These are phyloP conservation scores for Tricholoma saponaceum DNA, from an alignment of 768 basidiomycete species.

Conservation along the genomic window DNA sequence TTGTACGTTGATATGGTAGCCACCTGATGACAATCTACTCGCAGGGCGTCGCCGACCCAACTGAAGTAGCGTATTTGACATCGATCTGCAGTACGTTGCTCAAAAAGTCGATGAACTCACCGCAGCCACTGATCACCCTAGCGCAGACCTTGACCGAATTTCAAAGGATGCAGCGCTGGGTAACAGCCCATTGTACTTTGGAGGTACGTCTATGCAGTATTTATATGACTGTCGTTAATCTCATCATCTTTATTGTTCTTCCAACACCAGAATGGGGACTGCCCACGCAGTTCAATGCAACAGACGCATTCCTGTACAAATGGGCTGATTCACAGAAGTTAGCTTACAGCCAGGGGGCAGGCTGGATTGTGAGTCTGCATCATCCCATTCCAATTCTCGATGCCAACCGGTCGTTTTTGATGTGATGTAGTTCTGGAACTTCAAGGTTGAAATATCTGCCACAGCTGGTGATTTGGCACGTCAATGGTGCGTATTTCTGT, in stretches of 20 bases:
- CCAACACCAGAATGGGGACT: slow-evolving; percentile 40
- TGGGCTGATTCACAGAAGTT: slow-evolving; percentile 80
- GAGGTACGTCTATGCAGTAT: slow-evolving; percentile 22
- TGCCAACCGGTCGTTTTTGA: neutral
- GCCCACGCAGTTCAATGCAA: slow-evolving; percentile 25
- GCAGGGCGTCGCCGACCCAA: slow-evolving; percentile 68
- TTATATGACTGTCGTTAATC: neutral
- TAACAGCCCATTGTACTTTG: slow-evolving; percentile 38
- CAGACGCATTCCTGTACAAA: slow-evolving; percentile 18
- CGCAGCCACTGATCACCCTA: neutral
- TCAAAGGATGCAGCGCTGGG: slow-evolving; percentile 27
- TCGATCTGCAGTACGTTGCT: slow-evolving; percentile 62
- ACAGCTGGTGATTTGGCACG: slow-evolving; percentile 48
- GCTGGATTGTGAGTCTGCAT: slow-evolving; percentile 56
- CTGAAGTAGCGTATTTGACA: slow-evolving; percentile 58
- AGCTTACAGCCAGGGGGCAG: slow-evolving; percentile 53
- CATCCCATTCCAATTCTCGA: neutral
- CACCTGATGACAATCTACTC: slow-evolving; percentile 6
- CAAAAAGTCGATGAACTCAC: neutral
- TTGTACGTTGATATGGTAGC: neutral
- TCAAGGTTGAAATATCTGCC: slow-evolving; percentile 60
- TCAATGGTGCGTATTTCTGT: slow-evolving; percentile 49
- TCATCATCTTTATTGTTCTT: neutral
- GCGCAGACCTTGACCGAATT: slow-evolving; percentile 56
- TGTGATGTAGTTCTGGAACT: slow-evolving; percentile 53